Evolutionary conservation across 805 yeast species (phyloP).

Genomic region (Kodamaea jinghongensis): DNA sequence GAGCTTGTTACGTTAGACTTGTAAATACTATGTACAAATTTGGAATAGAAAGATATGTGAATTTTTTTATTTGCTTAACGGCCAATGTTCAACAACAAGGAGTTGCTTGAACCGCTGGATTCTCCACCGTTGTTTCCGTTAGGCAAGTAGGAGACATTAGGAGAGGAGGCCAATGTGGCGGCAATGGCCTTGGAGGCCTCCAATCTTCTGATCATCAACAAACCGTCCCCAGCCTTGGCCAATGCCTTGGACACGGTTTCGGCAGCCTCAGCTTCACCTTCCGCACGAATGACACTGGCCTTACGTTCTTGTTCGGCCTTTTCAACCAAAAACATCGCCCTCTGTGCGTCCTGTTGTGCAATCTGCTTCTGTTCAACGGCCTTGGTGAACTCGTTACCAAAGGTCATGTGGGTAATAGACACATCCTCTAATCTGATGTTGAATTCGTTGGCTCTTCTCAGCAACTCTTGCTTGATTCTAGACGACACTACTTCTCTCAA

Average conservation of each 20-base stretch:
- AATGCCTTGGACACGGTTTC: slow-evolving; percentile 91
- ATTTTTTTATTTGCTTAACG: slow-evolving; percentile 51
- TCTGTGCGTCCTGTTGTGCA: slow-evolving; percentile 98
- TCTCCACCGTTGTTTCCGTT: slow-evolving; percentile 36
- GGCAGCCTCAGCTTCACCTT: slow-evolving; percentile 99
- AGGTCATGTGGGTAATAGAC: slow-evolving; percentile 95
- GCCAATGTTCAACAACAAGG: slow-evolving; percentile 65
- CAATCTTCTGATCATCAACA: slow-evolving; percentile 86
- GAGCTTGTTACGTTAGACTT: slow-evolving; percentile 25
- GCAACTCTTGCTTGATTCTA: slow-evolving; percentile 81
- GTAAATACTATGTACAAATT: slow-evolving; percentile 9
- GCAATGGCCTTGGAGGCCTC: slow-evolving; percentile 98
- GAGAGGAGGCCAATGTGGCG: slow-evolving; percentile 72
- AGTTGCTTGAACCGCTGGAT: slow-evolving; percentile 43
- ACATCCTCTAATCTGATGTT: slow-evolving; percentile 93
- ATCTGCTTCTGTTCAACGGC: slow-evolving; percentile 99
- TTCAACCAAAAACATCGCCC: slow-evolving; percentile 85
- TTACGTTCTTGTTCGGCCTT: slow-evolving; percentile 97
- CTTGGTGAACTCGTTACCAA: slow-evolving; percentile 93
- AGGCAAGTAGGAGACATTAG: slow-evolving; percentile 89
- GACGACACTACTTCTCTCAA: slow-evolving; percentile 94
- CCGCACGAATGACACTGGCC: slow-evolving; percentile 94
- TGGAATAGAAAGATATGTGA: too few species aligned
- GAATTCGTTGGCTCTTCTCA: slow-evolving; percentile 81
- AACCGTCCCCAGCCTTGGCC: slow-evolving; percentile 93